These are phyloP conservation scores for Triticum turgidum DNA, from an alignment of 176 grass and related monocot species.

Conservation along the genomic window DNA sequence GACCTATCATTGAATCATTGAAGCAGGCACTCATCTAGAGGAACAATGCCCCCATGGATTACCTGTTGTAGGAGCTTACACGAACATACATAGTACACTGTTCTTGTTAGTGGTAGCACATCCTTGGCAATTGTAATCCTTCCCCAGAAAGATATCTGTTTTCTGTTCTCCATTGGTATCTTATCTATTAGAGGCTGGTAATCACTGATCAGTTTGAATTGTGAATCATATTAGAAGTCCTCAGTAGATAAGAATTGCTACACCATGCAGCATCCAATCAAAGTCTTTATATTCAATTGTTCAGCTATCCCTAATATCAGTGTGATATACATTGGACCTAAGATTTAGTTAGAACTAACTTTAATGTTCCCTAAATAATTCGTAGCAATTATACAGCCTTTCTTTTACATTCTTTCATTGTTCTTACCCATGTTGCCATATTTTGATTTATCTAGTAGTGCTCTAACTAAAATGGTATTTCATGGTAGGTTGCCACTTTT, in stretches of 20 bases:
- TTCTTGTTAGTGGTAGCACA: neutral
- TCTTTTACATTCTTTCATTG: neutral
- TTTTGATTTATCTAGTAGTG: neutral
- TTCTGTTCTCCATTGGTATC: no score
- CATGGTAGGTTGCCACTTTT: conserved; percentile 2
- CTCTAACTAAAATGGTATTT: conserved; percentile 9
- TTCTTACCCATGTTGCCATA: neutral
- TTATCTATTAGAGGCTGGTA: no score
- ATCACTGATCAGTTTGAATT: no score
- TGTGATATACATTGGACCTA: neutral
- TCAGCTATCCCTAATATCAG: neutral
- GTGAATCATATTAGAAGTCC: no score
- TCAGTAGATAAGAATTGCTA: no score
- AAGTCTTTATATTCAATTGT: neutral
- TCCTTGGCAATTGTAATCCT: neutral
- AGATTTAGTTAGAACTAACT: neutral
- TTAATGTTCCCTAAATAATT: neutral
- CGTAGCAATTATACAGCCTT: neutral
- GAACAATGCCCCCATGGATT: no score
- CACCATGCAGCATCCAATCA: no score
- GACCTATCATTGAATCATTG: no score
- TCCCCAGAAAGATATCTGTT: neutral
- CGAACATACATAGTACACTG: neutral
- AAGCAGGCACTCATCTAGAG: no score
- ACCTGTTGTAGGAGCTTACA: neutral